Percentiles rank a stretch among this genome's conserved stretches.
phyloP scores from a whole-genome alignment of 768 basidiomycete genomes.

The Termitomyces sp. region DNA sequence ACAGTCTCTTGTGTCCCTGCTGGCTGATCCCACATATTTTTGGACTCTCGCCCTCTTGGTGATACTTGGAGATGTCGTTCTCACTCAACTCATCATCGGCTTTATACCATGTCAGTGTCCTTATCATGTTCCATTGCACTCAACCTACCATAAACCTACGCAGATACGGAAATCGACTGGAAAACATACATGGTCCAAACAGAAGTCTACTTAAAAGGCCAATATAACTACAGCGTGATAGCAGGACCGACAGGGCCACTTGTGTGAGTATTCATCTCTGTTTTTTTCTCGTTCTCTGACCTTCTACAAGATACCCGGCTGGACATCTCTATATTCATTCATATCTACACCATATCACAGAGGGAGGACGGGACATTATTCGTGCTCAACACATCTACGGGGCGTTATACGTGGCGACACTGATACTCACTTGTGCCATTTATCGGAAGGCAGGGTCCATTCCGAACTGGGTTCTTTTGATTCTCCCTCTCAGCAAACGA shows the following conservation, averaged over 20 bases:
- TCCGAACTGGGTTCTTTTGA: slow-evolving; percentile 67
- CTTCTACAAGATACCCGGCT: slow-evolving; percentile 75
- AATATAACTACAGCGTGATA: slow-evolving; percentile 76
- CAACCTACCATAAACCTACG: slow-evolving; percentile 13
- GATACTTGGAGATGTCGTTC: slow-evolving; percentile 66
- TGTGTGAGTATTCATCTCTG: slow-evolving; percentile 50
- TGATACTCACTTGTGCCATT: slow-evolving; percentile 60
- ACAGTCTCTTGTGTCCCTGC: slow-evolving; percentile 24
- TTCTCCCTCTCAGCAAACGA: slow-evolving; percentile 85
- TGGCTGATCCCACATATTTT: slow-evolving; percentile 57
- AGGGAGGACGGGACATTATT: slow-evolving; percentile 50
- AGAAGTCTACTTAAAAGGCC: slow-evolving; percentile 70
- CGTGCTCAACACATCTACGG: slow-evolving; percentile 78
- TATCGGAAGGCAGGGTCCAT: slow-evolving; percentile 55
- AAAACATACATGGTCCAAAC: slow-evolving; percentile 92
- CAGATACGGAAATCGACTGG: slow-evolving; percentile 99
- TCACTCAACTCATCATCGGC: slow-evolving; percentile 76
- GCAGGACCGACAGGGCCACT: slow-evolving; percentile 89
- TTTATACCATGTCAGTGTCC: slow-evolving; percentile 71
- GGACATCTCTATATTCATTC: slow-evolving; percentile 86
- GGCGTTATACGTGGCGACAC: slow-evolving; percentile 60
- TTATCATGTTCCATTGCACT: not conserved
- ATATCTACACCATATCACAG: slow-evolving; percentile 57
- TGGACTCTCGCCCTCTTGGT: slow-evolving; percentile 60
- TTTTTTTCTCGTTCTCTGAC: not conserved